phyloP scores from a whole-genome alignment of 306 rosid genomes.

The Malus orientalis region DNA sequence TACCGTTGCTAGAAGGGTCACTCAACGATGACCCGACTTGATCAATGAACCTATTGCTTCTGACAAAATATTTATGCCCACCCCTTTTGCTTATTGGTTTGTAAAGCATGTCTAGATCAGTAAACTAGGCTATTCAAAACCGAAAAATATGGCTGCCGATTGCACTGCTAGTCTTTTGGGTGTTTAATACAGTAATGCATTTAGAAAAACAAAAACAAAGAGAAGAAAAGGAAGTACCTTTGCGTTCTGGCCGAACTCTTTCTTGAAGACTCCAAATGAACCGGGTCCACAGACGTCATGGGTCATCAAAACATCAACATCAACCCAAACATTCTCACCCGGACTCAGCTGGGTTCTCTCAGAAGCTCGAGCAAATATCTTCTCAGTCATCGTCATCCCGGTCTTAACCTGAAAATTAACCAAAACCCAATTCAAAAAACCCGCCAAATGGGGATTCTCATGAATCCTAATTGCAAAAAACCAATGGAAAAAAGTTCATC shows the following conservation, averaged over 20 bases:
- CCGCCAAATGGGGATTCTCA: slow-evolving; percentile 3
- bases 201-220: neutral
- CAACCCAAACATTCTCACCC: slow-evolving; percentile 85
- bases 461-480: slow-evolving; percentile 7
- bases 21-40: neutral
- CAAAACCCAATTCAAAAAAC: neutral
- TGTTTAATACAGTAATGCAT: neutral
- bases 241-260: slow-evolving; percentile 80
- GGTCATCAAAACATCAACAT: slow-evolving; percentile 82
- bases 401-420: slow-evolving; percentile 60
- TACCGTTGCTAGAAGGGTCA: neutral
- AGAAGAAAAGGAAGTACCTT: slow-evolving; percentile 38
- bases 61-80: neutral
- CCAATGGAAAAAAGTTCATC: neutral
- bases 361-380: slow-evolving; percentile 79
- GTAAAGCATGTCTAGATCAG: neutral
- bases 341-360: slow-evolving; percentile 63
- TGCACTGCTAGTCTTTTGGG: neutral
- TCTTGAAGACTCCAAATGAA: slow-evolving; percentile 85
- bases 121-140: neutral
- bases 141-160: neutral
- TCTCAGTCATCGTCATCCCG: slow-evolving; percentile 90
- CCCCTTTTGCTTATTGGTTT: neutral
- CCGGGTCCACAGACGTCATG: slow-evolving; percentile 98
- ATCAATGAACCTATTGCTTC: neutral